Percentiles rank a stretch among this genome's conserved stretches.
Conservation (phyloP, 2,329 filamentous ascomycete species). For the Penicillium sp. region DNA sequence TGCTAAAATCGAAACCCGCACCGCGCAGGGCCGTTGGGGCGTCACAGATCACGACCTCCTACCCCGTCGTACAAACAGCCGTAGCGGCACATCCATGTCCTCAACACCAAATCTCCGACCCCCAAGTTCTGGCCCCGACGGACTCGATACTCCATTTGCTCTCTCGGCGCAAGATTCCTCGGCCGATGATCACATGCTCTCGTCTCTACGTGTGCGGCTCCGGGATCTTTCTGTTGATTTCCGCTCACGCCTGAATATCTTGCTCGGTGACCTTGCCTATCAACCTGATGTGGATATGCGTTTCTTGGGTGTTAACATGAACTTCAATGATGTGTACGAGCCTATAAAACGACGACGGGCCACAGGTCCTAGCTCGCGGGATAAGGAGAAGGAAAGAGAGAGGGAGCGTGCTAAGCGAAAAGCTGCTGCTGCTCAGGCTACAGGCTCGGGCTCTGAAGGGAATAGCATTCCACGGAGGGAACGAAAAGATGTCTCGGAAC, state of each 20-base stretch:
- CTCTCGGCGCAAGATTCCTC: conserved; percentile 33
- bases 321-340: conserved; percentile 96
- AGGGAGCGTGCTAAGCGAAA: conserved; percentile 28
- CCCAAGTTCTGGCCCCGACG: conserved; percentile 21
- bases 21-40: conserved; percentile 65
- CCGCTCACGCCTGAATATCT: conserved; percentile 69
- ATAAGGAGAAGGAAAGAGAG: conserved; percentile 31
- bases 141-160: conserved; percentile 42
- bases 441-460: conserved; percentile 19
- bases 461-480: conserved; percentile 22
- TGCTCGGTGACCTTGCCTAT: conserved; percentile 87
- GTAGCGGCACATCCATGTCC: conserved; percentile 28
- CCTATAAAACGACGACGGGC: conserved; percentile 63
- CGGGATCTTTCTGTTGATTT: conserved; percentile 73
- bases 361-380: conserved; percentile 30
- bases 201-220: conserved; percentile 72
- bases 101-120: conserved; percentile 28
- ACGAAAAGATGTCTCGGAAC: conserved; percentile 20
- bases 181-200: conserved; percentile 64
- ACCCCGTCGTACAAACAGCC: conserved; percentile 32
- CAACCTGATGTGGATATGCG: conserved; percentile 94
- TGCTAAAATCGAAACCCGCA: conserved; percentile 67
- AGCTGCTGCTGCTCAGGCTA: conserved; percentile 18
- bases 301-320: conserved; percentile 96
- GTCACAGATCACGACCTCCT: conserved; percentile 55